These are phyloP conservation scores for Babesia gibsoni DNA, from an alignment of 169 alveolate species.

Conservation along the genomic window DNA sequence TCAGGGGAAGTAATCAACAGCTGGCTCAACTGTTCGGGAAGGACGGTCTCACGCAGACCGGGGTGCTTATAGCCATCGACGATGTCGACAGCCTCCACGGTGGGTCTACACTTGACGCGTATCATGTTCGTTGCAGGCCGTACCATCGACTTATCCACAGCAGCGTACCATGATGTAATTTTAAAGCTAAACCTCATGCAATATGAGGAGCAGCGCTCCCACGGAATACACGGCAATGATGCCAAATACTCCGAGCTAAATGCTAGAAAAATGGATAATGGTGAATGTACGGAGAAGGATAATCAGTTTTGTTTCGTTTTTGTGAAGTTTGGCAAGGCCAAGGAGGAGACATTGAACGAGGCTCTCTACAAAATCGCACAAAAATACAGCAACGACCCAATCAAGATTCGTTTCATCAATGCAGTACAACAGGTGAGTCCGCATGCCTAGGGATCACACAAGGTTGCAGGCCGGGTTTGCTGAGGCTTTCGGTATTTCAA, in stretches of 20 bases:
- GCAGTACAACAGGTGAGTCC: slow-evolving; percentile 40
- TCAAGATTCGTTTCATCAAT: slow-evolving; percentile 65
- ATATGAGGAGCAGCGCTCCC: slow-evolving; percentile 29
- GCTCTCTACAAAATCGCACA: slow-evolving; percentile 66
- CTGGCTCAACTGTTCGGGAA: slow-evolving; percentile 47
- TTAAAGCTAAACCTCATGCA: slow-evolving; percentile 41
- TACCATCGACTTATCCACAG: slow-evolving; percentile 24
- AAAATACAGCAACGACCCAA: slow-evolving; percentile 68
- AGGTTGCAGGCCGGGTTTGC: slow-evolving; percentile 14
- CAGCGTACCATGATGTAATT: slow-evolving; percentile 34
- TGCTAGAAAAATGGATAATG: slow-evolving; percentile 53
- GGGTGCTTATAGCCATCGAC: slow-evolving; percentile 59
- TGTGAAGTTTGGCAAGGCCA: slow-evolving; percentile 30
- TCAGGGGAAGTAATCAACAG: slow-evolving; percentile 59
- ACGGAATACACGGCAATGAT: slow-evolving; percentile 26
- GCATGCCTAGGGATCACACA: background rate
- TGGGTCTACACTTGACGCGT: too few species aligned
- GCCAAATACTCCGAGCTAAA: slow-evolving; percentile 66
- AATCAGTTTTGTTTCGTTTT: slow-evolving; percentile 66
- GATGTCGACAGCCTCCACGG: slow-evolving; percentile 33
- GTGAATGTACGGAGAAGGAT: slow-evolving; percentile 71
- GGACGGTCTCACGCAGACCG: slow-evolving; percentile 44
- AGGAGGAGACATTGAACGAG: slow-evolving; percentile 44
- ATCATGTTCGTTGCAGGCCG: slow-evolving; percentile 13
- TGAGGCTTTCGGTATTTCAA: slow-evolving; percentile 41